phyloP scores from a whole-genome alignment of 768 basidiomycete genomes.

The Boletus sp. region DNA sequence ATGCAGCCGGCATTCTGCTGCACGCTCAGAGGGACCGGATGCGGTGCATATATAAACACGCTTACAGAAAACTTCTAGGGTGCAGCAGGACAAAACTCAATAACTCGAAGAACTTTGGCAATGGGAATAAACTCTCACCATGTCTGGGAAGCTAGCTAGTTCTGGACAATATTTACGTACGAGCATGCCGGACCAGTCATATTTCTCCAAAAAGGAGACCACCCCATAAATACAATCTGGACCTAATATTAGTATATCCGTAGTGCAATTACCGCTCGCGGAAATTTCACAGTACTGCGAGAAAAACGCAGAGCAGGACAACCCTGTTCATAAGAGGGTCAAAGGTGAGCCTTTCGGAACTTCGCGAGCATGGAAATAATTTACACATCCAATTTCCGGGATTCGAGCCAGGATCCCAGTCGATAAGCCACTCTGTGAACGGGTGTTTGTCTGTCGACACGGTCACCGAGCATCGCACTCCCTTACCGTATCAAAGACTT shows the following conservation, averaged over 20 bases:
- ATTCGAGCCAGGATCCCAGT: constrained; percentile 19
- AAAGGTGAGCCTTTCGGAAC: constrained; percentile 1
- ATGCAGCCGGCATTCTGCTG: constrained; percentile 5
- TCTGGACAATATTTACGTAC: constrained; percentile 28
- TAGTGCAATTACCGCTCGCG: constrained; percentile 29
- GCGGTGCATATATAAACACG: constrained; percentile 1
- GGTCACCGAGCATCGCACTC: constrained; percentile 20
- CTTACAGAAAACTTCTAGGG: neutral
- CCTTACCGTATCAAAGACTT: constrained; percentile 15
- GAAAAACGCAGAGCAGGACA: constrained; percentile 21
- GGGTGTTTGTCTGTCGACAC: constrained; percentile 1
- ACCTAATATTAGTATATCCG: constrained; percentile 26
- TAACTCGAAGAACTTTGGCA: constrained; percentile 13
- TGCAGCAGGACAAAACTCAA: constrained; percentile 17
- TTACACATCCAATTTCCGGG: constrained; percentile 25
- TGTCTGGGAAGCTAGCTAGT: constrained; percentile 19
- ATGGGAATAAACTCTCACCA: constrained; percentile 22
- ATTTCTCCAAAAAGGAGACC: constrained; percentile 19
- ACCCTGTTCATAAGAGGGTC: constrained; percentile 6
- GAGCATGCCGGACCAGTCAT: constrained; percentile 14
- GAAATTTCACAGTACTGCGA: constrained; percentile 30
- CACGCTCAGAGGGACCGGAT: neutral
- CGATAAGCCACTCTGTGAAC: constrained; percentile 11
- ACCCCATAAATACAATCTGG: constrained; percentile 25
- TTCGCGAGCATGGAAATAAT: constrained; percentile 12